Base-by-base conservation (phyloP, 2,329 filamentous ascomycete species). In the Aspergillus luchuensis region DNA sequence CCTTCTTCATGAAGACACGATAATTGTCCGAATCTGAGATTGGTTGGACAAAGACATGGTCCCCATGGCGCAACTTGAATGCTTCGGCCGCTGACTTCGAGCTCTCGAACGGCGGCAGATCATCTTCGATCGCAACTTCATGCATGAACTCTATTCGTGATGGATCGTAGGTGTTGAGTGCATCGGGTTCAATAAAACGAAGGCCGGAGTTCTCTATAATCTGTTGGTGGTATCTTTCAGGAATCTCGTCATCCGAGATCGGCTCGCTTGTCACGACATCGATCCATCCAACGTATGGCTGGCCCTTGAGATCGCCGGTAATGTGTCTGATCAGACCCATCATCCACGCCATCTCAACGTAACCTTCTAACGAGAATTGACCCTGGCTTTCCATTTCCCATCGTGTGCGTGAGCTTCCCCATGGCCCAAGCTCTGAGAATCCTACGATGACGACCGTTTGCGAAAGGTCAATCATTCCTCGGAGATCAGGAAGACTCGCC, bases 351-450 rank as follows among this genome's bases (percentile, higher is more conserved):
- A 99, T 99, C 79, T 99, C 95, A 63, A 99, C 89, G 72, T 94
- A 98, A 30, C 95, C 95, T 78, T 99, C 95, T 13, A 99, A 86
- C 5, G 94, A 98, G 82, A 99, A 98, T 72, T 96, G 86, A 72
- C 95, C 95, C 67, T 92, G 89, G 1, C 95, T 92, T 78, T 99
- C 95, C 92, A 99, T 99, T 82, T 99, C 94, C 95, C 95, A 99
- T 65, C 95, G 89, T 49, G 95, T 98, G 71, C 95, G 89, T 5
- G 95, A 92, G 82, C 98, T 99, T 81, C 95, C 95, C 95, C 95
- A 99, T 7, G 95, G 95, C 13, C 80, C 74, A 21, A 74, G 62
- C 60, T 80, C 78, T 1, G 73, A 70, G 60, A 74, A 80, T 2
- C 79, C 78, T 2, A 74, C 72, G 0, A 79, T 71, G 1, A 80